A percentile compares a stretch with the other conserved stretches of the same genome.
These are phyloP conservation scores for Suillus luteus DNA, from an alignment of 768 basidiomycete species.

Conservation along the genomic window DNA sequence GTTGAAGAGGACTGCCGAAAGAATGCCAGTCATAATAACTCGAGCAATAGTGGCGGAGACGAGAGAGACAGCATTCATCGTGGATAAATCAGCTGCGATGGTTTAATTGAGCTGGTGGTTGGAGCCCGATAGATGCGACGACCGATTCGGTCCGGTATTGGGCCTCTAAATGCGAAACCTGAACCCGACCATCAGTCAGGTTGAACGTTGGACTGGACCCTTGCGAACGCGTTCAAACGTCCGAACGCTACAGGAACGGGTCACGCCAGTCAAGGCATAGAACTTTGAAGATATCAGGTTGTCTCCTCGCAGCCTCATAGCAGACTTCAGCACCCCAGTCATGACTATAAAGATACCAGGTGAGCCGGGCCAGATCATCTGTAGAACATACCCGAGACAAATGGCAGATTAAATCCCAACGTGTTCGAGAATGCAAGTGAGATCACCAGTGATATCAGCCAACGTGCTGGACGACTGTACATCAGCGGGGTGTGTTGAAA, in stretches of 20 bases:
- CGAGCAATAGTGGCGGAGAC: neutral
- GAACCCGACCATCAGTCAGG: too few species aligned
- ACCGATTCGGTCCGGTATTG: too few species aligned
- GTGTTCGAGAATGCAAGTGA: slow-evolving; percentile 61
- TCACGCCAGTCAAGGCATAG: slow-evolving; percentile 55
- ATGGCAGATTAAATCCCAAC: slow-evolving; percentile 49
- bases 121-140: neutral
- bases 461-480: slow-evolving; percentile 57
- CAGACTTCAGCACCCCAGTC: slow-evolving; percentile 76
- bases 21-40: neutral
- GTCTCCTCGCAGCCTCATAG: slow-evolving; percentile 66
- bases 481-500: slow-evolving; percentile 66
- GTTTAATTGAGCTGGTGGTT: neutral
- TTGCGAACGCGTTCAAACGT: too few species aligned
- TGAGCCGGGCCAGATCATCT: neutral
- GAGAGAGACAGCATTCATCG: neutral
- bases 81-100: neutral
- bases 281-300: slow-evolving; percentile 72
- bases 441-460: slow-evolving; percentile 61
- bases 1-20: neutral
- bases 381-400: slow-evolving; percentile 58
- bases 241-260: too few species aligned
- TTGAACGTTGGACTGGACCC: too few species aligned
- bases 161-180: too few species aligned
- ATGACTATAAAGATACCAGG: slow-evolving; percentile 46